These are phyloP conservation scores for Fonsecaea nubica DNA, from an alignment of 2,329 filamentous ascomycete genomes.

Conservation along the genomic window DNA sequence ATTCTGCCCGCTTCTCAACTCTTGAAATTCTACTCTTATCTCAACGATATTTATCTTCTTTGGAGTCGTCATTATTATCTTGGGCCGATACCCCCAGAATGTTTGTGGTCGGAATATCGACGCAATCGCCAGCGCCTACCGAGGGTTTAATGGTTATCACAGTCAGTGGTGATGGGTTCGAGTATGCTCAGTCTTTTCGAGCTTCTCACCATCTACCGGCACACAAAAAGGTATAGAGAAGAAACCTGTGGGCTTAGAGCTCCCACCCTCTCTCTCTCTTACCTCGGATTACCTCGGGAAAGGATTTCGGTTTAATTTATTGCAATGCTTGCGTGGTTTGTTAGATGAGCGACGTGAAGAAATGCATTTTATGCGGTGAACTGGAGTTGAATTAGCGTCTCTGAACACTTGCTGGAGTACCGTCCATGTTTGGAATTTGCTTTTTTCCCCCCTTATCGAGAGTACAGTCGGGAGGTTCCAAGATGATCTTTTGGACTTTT, in stretches of 20 bases:
- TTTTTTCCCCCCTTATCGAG: background rate
- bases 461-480: background rate
- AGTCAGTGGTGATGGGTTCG: background rate
- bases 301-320: background rate
- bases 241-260: constrained; percentile 1
- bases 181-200: constrained; percentile 1
- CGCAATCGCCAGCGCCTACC: background rate
- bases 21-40: background rate
- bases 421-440: background rate
- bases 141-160: constrained; percentile 3
- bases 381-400: background rate
- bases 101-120: background rate
- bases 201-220: background rate
- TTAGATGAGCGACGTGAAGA: constrained; percentile 8
- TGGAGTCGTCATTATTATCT: constrained; percentile 16
- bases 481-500: background rate
- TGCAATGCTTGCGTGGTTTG: background rate
- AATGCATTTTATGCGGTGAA: background rate
- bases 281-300: background rate
- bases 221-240: background rate
- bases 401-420: background rate
- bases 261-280: background rate
- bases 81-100: constrained; percentile 16
- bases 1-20: background rate
- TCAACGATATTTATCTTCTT: background rate